Evolutionary conservation across 1,284 basidiomycete species (phyloP), one percentile per base, ranked within the genome.

Genomic region (Tylopilus sp.): DNA sequence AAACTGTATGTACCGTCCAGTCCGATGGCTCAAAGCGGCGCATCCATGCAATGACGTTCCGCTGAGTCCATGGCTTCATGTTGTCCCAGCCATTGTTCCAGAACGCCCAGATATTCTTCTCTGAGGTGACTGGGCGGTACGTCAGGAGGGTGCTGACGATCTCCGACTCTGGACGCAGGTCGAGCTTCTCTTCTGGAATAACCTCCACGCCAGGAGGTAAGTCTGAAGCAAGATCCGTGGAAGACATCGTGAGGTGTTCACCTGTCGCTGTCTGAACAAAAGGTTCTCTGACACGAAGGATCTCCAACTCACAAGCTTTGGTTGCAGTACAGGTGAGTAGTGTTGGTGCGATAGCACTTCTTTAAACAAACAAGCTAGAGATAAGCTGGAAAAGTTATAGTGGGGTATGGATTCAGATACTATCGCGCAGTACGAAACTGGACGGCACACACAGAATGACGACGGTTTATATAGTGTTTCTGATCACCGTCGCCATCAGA

Each of bases 41-140:
- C 53, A 65, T 65, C 64, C 63, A 65, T 19, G 63, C 63, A 16
- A 65, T 51, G 10, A 65, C 26, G 22, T 65, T 65, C 29, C 62
- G 62, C 13, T 33, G 62, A 18, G 64, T 65, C 63, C 64, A 65
- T 36, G 63, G 63, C 41, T 13, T 63, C 63, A 65, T 65, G 13
- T 7, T 33, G 24, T 12, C 24, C 64, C 63, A 65, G 10, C 64
- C 63, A 7, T 32, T 36, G 33, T 65, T 52, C 63, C 63, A 65
- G 39, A 65, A 65, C 7, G 62, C 41, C 62, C 64, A 65, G 32
- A 65, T 52, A 18, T 65, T 65, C 57, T 60, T 65, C 29, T 65
- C 57, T 33, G 64, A 65, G 22, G 53, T 41, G 36, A 58, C 63
- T n/a, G 62, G 56, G 18, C 64, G 53, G 47, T 55, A 22, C 55